Base-by-base conservation (phyloP, 2,329 filamentous ascomycete genomes). In the Penicillium paneum region DNA sequence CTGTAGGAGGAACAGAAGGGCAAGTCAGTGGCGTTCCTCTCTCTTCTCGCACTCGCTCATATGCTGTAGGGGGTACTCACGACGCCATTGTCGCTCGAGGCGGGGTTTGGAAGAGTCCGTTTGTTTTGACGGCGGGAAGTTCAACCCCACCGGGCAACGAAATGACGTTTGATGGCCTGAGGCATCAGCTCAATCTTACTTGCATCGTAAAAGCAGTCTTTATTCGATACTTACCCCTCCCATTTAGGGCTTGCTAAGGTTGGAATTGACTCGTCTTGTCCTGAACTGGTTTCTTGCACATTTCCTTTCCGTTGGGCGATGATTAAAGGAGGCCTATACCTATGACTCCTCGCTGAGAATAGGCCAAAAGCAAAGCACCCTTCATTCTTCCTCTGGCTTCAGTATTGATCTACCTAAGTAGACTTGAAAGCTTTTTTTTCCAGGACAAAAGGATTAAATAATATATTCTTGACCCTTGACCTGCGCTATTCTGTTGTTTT, bases 41-140 rank as follows among this genome's bases (percentile, higher is more conserved):
- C 15, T 24, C 10, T n/a, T 19, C 3, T 47, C 11, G 2, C 7
- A 7, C 3, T 4, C 15, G 5, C 19, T 40, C n/a, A 3, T 21
- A 34, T 13, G 2, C 19, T 21, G 8, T 17, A 3, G 15, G 29
- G 4, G 36, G 44, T 21, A 66, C 71, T 60, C 64, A 74, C 71
- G 70, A 72, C 55, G 70, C 62, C 71, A 73, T 73, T 57, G 52
- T 67, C 55, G 49, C 46, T 42, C 52, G 49, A 36, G 52, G 56
- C 44, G 48, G 40, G 54, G 46, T 38, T 45, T 54, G 51, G 49
- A 53, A 42, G 51, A 49, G 28, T 52, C 51, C 56, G 49, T 67
- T 69, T 70, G 67, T 71, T 54, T 49, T 71, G 67, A 66, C 64
- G 57, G 50, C 54, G 51, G 54, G 59, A 65, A 64, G 49, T 59